Evolutionary conservation across 1,284 basidiomycete species (phyloP), one percentile per base, ranked within the genome.

Genomic region (Sphagnurus paluster): DNA sequence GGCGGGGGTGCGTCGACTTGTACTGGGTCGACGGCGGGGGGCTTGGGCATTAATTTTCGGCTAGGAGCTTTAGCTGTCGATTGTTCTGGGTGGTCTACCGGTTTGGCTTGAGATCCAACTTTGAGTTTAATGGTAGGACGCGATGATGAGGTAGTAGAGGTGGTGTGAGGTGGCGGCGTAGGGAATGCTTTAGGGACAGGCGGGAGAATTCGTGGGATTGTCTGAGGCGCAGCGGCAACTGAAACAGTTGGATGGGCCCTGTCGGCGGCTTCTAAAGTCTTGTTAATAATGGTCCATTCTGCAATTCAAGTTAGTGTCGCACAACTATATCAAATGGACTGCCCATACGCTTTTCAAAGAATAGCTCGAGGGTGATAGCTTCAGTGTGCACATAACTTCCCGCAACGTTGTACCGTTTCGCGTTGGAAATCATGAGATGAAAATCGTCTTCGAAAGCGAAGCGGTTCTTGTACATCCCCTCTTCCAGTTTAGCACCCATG

Each of bases 371-470:
- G 20, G 77, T 75, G 21, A 88, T 72, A 0, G 92, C 90, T 53
- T 91, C 84, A 46, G 82, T 85, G 56, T 90, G 81, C 6, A 88
- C 90, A 51, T 77, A 87, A 39, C 84, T 87, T 24, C 82, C 85
- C 3, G 77, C 70, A 23, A 74, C 64, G 57, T 98, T 99, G 71
- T 96, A 99, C 14, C 79, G 75, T 63, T 89, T 89, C 30, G 94
- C 93, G 61, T 99, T 99, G 39, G 72, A 64, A 49, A 95, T 80
- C 79, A 99, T 91, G 39, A 98, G 79, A 48, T 80, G 83, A 64
- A 99, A 90, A 65, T 99, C 96, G 14, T 77, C 74, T 57, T 88
- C 85, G 63, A 98, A 96, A 16, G 78, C 87, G 60, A 87, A 83
- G 17, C 94, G 84, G 58, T 90, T 82, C 50, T 82, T 79, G 71